These are phyloP conservation scores for Cornus florida DNA, from an alignment of 148 eudicot genomes.

Conservation along the genomic window DNA sequence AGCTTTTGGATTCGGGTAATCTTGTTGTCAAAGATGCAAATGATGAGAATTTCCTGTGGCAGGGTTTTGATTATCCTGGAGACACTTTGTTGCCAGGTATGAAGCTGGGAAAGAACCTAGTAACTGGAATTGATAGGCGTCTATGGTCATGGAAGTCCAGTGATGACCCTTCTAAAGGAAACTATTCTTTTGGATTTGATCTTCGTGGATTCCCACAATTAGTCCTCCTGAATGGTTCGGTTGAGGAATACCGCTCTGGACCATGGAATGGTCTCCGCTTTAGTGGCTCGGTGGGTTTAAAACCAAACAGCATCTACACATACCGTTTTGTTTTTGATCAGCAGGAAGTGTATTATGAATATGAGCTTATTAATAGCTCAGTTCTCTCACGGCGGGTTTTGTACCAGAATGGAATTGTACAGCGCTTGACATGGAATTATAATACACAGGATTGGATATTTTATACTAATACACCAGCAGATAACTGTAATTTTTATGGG, in stretches of 20 bases:
- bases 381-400: conserved; percentile 2
- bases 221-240: background rate
- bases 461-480: background rate
- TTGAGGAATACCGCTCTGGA: background rate
- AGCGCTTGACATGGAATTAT: conserved; percentile 5
- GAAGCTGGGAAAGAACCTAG: too few species aligned
- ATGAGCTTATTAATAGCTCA: background rate
- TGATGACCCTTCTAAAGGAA: conserved; percentile 12
- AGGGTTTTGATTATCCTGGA: too few species aligned
- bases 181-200: conserved; percentile 5
- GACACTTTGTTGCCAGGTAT: too few species aligned
- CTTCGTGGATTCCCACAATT: conserved; percentile 7
- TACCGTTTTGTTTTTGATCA: background rate
- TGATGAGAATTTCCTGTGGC: too few species aligned
- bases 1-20: too few species aligned
- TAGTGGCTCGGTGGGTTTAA: conserved; percentile 6
- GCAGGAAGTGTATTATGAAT: conserved; percentile 4
- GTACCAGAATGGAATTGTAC: background rate
- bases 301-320: background rate
- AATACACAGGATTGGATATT: conserved; percentile 2
- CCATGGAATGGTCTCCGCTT: conserved; percentile 25
- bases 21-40: too few species aligned
- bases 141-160: background rate
- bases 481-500: conserved; percentile 13
- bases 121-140: too few species aligned